A percentile compares a stretch with the other conserved stretches of the same genome.
Conservation (phyloP, 345 rosid species). For the Euphorbia pulcherrima region DNA sequence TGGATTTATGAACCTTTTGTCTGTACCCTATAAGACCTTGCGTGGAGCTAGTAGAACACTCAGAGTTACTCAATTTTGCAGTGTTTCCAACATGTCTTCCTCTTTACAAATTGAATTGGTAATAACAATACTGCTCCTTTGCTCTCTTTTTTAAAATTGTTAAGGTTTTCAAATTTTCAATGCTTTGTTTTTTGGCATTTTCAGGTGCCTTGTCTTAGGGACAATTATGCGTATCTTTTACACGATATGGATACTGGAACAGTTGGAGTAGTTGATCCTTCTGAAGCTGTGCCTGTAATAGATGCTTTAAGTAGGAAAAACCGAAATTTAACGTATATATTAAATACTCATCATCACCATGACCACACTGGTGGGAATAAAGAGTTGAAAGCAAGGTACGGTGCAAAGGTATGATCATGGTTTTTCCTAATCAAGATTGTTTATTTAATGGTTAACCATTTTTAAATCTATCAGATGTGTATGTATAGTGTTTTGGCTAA, state of each 20-base stretch:
- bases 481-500: too few species aligned
- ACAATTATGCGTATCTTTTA: conserved; percentile 88
- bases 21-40: conserved; percentile 83
- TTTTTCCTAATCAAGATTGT: conserved; percentile 8
- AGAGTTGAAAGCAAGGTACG: conserved; percentile 91
- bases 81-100: conserved; percentile 66
- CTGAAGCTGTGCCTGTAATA: conserved; percentile 80
- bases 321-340: conserved; percentile 78
- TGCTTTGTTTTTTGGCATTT: conserved; percentile 13
- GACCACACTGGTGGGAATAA: conserved; percentile 88
- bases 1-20: conserved; percentile 68
- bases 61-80: conserved; percentile 82
- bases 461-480: too few species aligned
- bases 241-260: conserved; percentile 95
- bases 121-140: conserved; percentile 29
- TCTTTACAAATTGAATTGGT: conserved; percentile 93
- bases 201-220: conserved; percentile 88
- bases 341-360: conserved; percentile 92
- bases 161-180: neutral
- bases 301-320: conserved; percentile 79
- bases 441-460: too few species aligned
- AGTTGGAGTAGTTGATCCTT: conserved; percentile 98
- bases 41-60: conserved; percentile 88
- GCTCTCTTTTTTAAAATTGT: neutral
- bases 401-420: conserved; percentile 80